Evolutionary conservation across 2,329 filamentous ascomycete species (phyloP).

Genomic region (Aspergillus luchuensis): DNA sequence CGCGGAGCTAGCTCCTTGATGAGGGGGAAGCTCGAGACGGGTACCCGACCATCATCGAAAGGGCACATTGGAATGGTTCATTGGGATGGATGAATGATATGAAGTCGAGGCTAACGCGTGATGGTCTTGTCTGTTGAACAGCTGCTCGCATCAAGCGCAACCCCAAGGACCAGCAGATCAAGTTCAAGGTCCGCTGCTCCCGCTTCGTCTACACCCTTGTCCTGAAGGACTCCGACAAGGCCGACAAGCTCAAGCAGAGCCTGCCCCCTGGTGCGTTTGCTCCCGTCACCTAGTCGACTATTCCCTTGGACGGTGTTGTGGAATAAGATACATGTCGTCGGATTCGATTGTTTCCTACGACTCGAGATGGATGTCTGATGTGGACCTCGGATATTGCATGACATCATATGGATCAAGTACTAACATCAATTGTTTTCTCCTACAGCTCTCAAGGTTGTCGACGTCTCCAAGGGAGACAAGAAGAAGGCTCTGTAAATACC

Average conservation of each 20-base stretch:
- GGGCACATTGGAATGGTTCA: neutral
- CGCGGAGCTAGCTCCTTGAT: neutral
- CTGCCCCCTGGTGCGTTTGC: constrained; percentile 84
- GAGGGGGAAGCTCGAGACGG: constrained; percentile 5
- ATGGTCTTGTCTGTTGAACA: constrained; percentile 39
- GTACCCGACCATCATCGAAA: neutral
- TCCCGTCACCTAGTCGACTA: constrained; percentile 1
- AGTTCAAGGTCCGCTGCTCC: constrained; percentile 99
- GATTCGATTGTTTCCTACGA: neutral
- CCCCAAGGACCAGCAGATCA: constrained; percentile 86
- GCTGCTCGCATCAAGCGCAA: constrained; percentile 96
- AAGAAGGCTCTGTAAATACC: constrained; percentile 49
- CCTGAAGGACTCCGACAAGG: constrained; percentile 98
- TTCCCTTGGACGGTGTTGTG: neutral
- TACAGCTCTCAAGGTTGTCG: constrained; percentile 48
- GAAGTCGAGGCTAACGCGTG: constrained; percentile 17
- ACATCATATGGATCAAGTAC: constrained; percentile 10
- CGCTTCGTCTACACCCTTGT: constrained; percentile 96
- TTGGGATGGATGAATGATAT: neutral
- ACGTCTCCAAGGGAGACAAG: constrained; percentile 49
- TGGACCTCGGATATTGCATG: neutral
- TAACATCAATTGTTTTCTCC: constrained; percentile 21
- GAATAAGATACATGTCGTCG: neutral
- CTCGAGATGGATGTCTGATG: neutral
- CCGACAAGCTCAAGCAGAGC: constrained; percentile 99